Conservation (phyloP, 2,329 filamentous ascomycete species). For the Gyromitra esculenta region DNA sequence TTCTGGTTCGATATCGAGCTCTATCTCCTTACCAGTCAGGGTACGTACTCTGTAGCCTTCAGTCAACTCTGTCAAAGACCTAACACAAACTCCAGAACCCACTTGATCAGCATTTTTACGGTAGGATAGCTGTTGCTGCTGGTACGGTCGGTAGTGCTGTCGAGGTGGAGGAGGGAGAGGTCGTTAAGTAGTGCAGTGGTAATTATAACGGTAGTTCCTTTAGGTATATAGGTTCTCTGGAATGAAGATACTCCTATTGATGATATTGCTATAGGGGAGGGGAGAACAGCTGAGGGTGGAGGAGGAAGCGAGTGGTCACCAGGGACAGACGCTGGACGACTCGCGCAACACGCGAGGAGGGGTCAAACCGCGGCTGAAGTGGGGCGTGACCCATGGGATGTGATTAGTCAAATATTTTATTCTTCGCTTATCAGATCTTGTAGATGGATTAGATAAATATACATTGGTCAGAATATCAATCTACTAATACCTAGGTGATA, state of each 20-base stretch:
- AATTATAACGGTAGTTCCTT: slow-evolving; percentile 37
- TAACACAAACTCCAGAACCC: slow-evolving; percentile 53
- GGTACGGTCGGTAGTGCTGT: slow-evolving; percentile 11
- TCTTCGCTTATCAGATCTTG: slow-evolving; percentile 18
- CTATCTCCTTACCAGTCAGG: slow-evolving; percentile 97
- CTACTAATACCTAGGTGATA: neutral
- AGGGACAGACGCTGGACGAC: neutral
- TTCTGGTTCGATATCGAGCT: slow-evolving; percentile 92
- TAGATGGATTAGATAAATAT: slow-evolving; percentile 26
- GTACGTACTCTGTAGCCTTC: slow-evolving; percentile 79
- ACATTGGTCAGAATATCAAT: neutral
- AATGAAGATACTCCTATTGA: neutral
- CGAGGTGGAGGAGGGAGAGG: slow-evolving; percentile 39
- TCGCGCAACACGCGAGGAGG: neutral
- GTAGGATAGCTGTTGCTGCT: slow-evolving; percentile 24
- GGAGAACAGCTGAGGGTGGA: neutral
- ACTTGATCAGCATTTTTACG: slow-evolving; percentile 67
- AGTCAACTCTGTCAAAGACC: slow-evolving; percentile 19
- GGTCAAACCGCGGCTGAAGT: slow-evolving; percentile 9
- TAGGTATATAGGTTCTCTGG: slow-evolving; percentile 13
- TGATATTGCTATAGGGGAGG: neutral
- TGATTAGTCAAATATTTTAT: neutral
- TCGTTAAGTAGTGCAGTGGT: slow-evolving; percentile 31
- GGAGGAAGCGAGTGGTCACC: neutral
- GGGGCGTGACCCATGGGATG: neutral